Base-by-base conservation (phyloP, 306 rosid species). In the Casuarina cunninghamiana region DNA sequence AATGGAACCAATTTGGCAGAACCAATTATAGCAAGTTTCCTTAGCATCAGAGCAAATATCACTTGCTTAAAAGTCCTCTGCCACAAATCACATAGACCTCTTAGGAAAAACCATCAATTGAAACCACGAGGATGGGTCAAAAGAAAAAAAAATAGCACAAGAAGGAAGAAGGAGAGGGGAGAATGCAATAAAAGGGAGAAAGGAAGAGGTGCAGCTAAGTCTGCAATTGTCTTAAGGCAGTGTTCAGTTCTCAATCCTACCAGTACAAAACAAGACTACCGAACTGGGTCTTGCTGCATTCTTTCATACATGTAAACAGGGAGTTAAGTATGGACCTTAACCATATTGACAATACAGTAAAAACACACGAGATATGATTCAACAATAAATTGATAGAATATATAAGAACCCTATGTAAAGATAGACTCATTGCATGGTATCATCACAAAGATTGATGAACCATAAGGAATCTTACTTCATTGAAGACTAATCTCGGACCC, bases 11-110 rank as follows among this genome's bases (percentile, higher is more conserved):
- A 95, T 91, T 88, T 95, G 92, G 87, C 87, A 77, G 85, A 95
- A 92, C 98, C 98, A 95, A 67, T 95, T 92, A 74, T 89, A 71
- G 88, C 98, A 95, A 77, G 98, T 95, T 91, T 92, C 98, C 85
- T 92, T 95, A 46, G 98, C 98, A 67, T 89, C 92, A 39, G 81
- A 81, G 83, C 93, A 87, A 57, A 95, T 58, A 73, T 87, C 87
- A 46, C 86, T 83, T 37, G 85, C 88, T 79, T 83, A 60, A 55
- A 95, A 90, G 86, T 85, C 89, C 45, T 86, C 98, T 91, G 90
- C 78, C 83, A 81, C 21, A 68, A 79, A 61, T 74, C 74, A 72
- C 78, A 80, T 53, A 71, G 46, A 81, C 81, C n/a, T 55, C 67
- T 58, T 42, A 73, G 69, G 74, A 54, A 55, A 78, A 71, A 38